These are phyloP conservation scores for Pseudozyma pruni DNA, from an alignment of 1,284 basidiomycete genomes.

Conservation along the genomic window DNA sequence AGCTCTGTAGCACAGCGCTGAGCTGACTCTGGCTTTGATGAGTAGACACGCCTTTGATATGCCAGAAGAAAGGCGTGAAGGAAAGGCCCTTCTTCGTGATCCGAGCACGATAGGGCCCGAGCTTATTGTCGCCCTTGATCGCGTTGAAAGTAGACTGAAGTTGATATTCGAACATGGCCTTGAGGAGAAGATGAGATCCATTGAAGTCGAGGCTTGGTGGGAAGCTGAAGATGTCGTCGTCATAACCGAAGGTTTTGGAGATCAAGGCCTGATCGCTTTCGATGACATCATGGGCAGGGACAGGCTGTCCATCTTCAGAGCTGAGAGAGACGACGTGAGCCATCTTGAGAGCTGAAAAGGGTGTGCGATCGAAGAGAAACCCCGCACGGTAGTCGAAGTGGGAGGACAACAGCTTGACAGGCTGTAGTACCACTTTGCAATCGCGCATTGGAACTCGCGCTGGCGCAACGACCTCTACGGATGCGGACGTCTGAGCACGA, in stretches of 20 bases:
- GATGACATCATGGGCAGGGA: not conserved
- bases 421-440: not conserved
- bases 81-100: conserved; percentile 6
- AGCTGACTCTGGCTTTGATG: not conserved
- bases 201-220: not conserved
- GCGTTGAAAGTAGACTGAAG: not conserved
- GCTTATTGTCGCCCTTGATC: not conserved
- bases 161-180: not conserved
- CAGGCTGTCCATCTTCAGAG: not conserved
- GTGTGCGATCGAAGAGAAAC: conserved; percentile 4
- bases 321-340: conserved; percentile 2
- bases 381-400: not conserved
- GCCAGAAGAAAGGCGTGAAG: conserved; percentile 8
- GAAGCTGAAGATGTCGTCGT: not conserved
- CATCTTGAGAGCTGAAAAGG: conserved; percentile 1
- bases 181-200: not conserved
- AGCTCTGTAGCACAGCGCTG: conserved; percentile 4
- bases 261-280: not conserved
- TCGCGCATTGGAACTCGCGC: no score
- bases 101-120: not conserved
- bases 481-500: no score
- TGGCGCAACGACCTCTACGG: no score
- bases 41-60: not conserved
- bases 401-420: not conserved
- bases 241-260: no score